Base-by-base conservation (phyloP, 805 yeast genomes). In the Yarrowia sp. region DNA sequence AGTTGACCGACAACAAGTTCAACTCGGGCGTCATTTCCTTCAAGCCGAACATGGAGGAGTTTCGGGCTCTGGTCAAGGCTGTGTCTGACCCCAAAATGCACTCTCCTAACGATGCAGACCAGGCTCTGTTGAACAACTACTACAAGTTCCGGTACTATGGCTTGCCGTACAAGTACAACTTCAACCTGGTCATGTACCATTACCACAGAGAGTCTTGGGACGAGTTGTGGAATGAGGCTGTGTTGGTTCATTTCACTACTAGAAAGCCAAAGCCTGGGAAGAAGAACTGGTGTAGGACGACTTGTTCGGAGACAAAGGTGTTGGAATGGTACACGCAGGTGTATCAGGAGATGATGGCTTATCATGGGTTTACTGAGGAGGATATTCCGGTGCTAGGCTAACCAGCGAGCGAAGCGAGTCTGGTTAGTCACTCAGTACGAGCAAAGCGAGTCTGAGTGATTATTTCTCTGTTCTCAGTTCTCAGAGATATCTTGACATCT, bases 41-140 rank as follows among this genome's bases (percentile, higher is more conserved):
- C 66, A 65, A 70, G 22, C 72, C 72, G 5, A 69, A 70, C 30
- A 67, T 67, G 24, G 71, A 70, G 54, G 72, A 70, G 44, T 70
- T 69, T 46, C 66, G 66, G 30, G 58, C 63, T n/a, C 64, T 70
- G 65, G 67, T 69, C 46, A 49, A 40, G 28, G 69, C 70, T 4
- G 72, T 69, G 8, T 66, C 70, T 1, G 72, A 70, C 61, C 71
- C 70, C n/a, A 64, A 56, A 21, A 68, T 70, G 70, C 71, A 70
- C 52, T 56, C 69, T 19, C 72, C 72, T 5, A 69, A 70, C 48
- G 72, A 69, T 26, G 71, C 71, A 4, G 72, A 70, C 40, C 72
- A 70, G 63, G 72, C 70, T 1, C 69, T 70, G 30, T 51, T 70
- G 35, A 69, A 69, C 64, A 69, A 67, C 12, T 69, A 66, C 48